Evolutionary conservation across 495 filamentous ascomycete species (phyloP).

Genomic region (Aspergillus sclerotiicarbonarius): DNA sequence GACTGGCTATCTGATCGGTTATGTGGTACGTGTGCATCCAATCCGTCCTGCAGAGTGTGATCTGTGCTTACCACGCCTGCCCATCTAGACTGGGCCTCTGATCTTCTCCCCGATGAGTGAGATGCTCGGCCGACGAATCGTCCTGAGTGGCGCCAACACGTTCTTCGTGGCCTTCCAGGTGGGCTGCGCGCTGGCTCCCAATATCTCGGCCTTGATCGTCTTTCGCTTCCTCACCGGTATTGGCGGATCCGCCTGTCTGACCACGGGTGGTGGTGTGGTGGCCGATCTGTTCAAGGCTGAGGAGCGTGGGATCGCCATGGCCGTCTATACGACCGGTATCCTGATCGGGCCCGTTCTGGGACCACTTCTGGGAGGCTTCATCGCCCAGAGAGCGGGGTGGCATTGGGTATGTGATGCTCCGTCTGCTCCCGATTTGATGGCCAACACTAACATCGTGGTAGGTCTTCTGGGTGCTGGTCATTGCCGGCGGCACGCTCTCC

Average conservation of each 20-base stretch:
- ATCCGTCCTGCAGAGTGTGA: background rate
- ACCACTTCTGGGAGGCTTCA: conserved; percentile 49
- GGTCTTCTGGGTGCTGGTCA: conserved; percentile 52
- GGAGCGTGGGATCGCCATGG: conserved; percentile 45
- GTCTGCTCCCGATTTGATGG: too few relatives aligned
- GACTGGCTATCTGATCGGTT: conserved; percentile 14
- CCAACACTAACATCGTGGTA: background rate
- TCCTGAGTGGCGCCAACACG: conserved; percentile 51
- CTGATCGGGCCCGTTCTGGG: conserved; percentile 51
- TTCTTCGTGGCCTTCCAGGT: conserved; percentile 53
- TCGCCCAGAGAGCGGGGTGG: conserved; percentile 51
- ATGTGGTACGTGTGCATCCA: conserved; percentile 2
- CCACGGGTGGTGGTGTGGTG: conserved; percentile 53
- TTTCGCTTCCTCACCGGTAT: conserved; percentile 54
- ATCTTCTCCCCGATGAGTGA: conserved; percentile 36
- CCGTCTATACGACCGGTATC: conserved; percentile 26
- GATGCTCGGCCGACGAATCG: conserved; percentile 53
- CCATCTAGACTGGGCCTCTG: conserved; percentile 2
- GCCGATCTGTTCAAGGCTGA: conserved; percentile 52
- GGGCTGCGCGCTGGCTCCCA: conserved; percentile 46
- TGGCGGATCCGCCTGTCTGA: conserved; percentile 47
- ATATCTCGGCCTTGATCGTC: conserved; percentile 46
- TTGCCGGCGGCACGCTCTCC: conserved; percentile 40
- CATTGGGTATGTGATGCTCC: conserved; percentile 43
- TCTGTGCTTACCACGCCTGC: background rate